Evolutionary conservation across 805 yeast species (phyloP).

Genomic region (Kodamaea fukazawae): DNA sequence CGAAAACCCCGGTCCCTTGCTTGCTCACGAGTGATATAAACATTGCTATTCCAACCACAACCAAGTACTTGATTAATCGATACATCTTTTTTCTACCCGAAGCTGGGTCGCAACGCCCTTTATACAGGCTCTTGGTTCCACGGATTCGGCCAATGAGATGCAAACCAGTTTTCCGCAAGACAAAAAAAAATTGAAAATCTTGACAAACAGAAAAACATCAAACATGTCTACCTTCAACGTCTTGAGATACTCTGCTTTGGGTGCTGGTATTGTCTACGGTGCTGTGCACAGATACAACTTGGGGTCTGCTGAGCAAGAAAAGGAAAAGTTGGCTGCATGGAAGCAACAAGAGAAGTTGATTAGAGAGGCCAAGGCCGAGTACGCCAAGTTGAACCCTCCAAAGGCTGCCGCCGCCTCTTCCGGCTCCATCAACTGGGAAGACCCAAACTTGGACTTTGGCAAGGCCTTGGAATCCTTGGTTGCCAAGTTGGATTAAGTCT

Average conservation of each 20-base stretch:
- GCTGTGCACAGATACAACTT: slow-evolving; percentile 76
- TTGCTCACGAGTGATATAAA: slow-evolving; percentile 18
- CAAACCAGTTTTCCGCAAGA: neutral
- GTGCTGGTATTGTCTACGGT: slow-evolving; percentile 86
- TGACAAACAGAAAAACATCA: slow-evolving; percentile 5
- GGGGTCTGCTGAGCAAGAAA: slow-evolving; percentile 56
- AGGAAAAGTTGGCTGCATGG: slow-evolving; percentile 57
- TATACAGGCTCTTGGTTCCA: neutral
- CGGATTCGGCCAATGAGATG: slow-evolving; percentile 7
- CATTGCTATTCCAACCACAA: slow-evolving; percentile 19
- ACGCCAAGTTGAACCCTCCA: slow-evolving; percentile 58
- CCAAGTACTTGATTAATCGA: slow-evolving; percentile 11
- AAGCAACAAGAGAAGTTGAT: slow-evolving; percentile 71
- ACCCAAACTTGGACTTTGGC: slow-evolving; percentile 86
- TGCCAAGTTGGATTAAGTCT: slow-evolving; percentile 44
- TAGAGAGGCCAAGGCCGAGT: slow-evolving; percentile 85
- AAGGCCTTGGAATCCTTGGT: slow-evolving; percentile 63
- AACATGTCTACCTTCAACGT: slow-evolving; percentile 54
- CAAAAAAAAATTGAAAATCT: slow-evolving; percentile 7
- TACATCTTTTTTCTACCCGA: slow-evolving; percentile 7
- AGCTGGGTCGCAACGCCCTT: neutral
- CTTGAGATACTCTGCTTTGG: slow-evolving; percentile 89
- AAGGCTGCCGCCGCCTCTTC: slow-evolving; percentile 41
- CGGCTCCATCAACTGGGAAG: slow-evolving; percentile 69
- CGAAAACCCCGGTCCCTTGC: slow-evolving; percentile 1